Evolutionary conservation across 768 basidiomycete species (phyloP), one percentile per base, ranked within the genome.

Genomic region (Boletus huronensis): DNA sequence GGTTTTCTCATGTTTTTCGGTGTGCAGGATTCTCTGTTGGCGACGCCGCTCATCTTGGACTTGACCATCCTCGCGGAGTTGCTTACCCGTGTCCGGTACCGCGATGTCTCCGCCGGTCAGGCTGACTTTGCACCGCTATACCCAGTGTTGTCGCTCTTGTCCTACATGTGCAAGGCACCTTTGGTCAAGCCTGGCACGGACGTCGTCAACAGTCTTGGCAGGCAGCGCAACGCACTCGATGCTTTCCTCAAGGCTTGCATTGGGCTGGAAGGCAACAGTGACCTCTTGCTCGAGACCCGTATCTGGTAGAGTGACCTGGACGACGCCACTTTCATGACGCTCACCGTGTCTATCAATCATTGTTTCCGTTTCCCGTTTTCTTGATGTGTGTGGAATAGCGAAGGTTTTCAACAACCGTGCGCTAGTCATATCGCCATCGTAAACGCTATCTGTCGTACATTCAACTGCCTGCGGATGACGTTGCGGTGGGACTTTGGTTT

Each of bases 161-260:
- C 87, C 40, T 98, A 95, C 81, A 96, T 98, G 93, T 85, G 96
- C 75, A 97, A 97, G 80, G 94, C 93, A 0, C 93, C 93, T 17
- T 83, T 95, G 66, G 93, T 95, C 74, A 95, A 95, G 79, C 91
- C 90, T 62, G 90, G 85, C 51, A 88, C 88, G 36, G 90, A 91
- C 63, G 93, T 98, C 62, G 88, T 98, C 74, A 99, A 99, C 83
- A 89, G 87, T 61, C 82, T 98, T 59, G 88, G 87, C 74, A 84
- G 95, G 70, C 96, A 99, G 79, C 86, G 96, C 68, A 91, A 93
- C 58, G 96, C 92, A 7, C 83, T 98, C 53, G 94, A 96, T 72
- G 75, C 80, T 40, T 97, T 97, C 85, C 79, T 97, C 67, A 96
- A 95, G 82, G 93, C 93, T 38, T 97, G 93, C 74, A 75, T 95